Evolutionary conservation across 2,329 filamentous ascomycete genomes (phyloP).

Genomic region (Fusarium stilboides): DNA sequence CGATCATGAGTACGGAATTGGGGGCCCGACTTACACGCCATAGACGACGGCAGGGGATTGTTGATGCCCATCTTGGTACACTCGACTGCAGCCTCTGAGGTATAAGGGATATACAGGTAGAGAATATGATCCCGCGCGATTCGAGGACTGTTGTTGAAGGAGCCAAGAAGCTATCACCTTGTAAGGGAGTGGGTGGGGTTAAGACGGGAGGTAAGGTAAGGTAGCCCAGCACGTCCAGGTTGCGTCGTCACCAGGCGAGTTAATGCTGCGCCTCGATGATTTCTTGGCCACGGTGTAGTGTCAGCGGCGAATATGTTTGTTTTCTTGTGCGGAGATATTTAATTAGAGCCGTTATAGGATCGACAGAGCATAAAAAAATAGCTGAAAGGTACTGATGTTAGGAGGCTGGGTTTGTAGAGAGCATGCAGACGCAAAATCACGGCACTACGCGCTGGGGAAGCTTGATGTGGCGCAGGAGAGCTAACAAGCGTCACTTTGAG

Average conservation of each 20-base stretch:
- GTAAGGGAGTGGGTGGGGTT: conserved; percentile 42
- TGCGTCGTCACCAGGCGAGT: conserved; percentile 42
- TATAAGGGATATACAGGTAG: not conserved
- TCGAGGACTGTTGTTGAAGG: conserved; percentile 28
- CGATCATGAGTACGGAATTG: conserved; percentile 29
- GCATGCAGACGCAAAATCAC: conserved; percentile 7
- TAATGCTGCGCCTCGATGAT: conserved; percentile 42
- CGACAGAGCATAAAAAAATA: conserved; percentile 13
- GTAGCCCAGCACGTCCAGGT: conserved; percentile 24
- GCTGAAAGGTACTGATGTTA: not conserved
- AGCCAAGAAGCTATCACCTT: conserved; percentile 39
- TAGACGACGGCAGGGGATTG: conserved; percentile 76
- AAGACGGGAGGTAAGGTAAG: conserved; percentile 22
- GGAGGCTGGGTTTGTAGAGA: conserved; percentile 20
- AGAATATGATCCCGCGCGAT: conserved; percentile 2
- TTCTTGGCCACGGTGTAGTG: conserved; percentile 18
- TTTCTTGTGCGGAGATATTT: conserved; percentile 8
- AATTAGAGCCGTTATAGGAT: conserved; percentile 14
- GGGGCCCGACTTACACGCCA: conserved; percentile 72
- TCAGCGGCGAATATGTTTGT: conserved; percentile 13
- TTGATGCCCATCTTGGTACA: conserved; percentile 70
- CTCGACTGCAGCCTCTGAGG: not conserved
- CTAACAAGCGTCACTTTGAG: conserved; percentile 12
- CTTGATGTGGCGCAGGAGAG: conserved; percentile 36
- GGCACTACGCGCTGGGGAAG: conserved; percentile 15